Evolutionary conservation across 345 rosid genomes (phyloP), one percentile per base, ranked within the genome.

Genomic region (Gossypium mustelinum): DNA sequence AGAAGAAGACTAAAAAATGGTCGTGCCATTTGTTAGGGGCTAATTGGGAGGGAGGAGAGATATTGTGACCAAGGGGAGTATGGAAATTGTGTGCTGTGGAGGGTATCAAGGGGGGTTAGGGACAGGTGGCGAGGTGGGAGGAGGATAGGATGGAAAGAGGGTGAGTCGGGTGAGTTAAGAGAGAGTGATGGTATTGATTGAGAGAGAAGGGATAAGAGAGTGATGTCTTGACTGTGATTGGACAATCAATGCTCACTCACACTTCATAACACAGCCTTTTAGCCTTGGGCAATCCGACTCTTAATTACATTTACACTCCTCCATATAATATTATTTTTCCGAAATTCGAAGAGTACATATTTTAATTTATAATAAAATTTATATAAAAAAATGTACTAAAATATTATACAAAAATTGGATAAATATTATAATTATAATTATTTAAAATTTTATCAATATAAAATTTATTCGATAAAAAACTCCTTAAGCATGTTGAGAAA

Each of bases 161-260:
- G 55, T 13, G 24, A 20, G 2, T 1, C 1, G 11, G n/a, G 72
- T 11, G 8, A n/a, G n/a, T 12, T 24, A 59, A 60, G 34, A 57
- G 61, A 5, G 55, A 11, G 8, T 25, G 18, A 7, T 62, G 67
- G 67, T 29, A 52, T 52, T 52, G 56, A 8, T 66, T 20, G 51
- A 44, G 70, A 18, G 52, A 9, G 11, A 44, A 18, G 70, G 56
- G 56, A 68, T 68, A 47, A 24, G 50, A 63, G 55, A 45, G 17
- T 47, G 29, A 11, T 55, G 24, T 9, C 48, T 39, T 67, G 71
- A 47, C 56, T 67, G 71, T 29, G 56, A 68, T 68, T 68, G 39
- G 56, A 68, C 72, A 47, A 22, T 68, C 27, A 65, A 43, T 11
- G 43, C 41, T 6, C 9, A 5, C 8, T 27, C 18, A 20, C 18